phyloP scores from a whole-genome alignment of 306 rosid species.

The Fragaria nilgerrensis region DNA sequence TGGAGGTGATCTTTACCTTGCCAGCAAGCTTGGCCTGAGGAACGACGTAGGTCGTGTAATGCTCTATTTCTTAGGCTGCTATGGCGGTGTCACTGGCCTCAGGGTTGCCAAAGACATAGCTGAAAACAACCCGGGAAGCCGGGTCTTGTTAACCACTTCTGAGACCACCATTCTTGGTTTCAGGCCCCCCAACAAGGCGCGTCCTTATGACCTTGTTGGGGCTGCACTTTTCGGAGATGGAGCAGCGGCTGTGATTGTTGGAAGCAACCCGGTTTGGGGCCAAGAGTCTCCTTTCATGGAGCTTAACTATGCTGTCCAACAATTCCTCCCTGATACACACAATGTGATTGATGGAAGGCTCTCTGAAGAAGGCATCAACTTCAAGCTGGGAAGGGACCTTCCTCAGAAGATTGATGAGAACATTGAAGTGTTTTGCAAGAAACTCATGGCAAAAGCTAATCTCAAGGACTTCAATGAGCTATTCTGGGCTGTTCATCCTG shows the following conservation, averaged over 20 bases:
- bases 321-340: constrained; percentile 75
- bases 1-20: constrained; percentile 85
- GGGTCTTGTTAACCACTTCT: constrained; percentile 71
- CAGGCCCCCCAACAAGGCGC: constrained; percentile 70
- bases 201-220: constrained; percentile 96
- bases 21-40: constrained; percentile 64
- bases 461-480: constrained; percentile 58
- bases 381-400: constrained; percentile 91
- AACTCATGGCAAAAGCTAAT: constrained; percentile 45
- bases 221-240: constrained; percentile 98
- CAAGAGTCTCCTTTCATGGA: constrained; percentile 86
- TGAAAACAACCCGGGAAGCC: constrained; percentile 86
- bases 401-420: constrained; percentile 88
- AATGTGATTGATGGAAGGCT: constrained; percentile 75
- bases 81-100: constrained; percentile 91
- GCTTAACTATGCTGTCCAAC: constrained; percentile 64
- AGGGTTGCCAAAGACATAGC: constrained; percentile 95
- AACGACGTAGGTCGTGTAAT: constrained; percentile 66
- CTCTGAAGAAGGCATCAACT: constrained; percentile 82
- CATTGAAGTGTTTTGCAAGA: constrained; percentile 79
- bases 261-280: constrained; percentile 51
- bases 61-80: constrained; percentile 93
- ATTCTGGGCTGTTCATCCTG: constrained; percentile 97
- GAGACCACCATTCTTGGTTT: constrained; percentile 93
- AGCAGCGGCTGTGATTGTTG: constrained; percentile 82